phyloP scores from a whole-genome alignment of 2,329 filamentous ascomycete genomes.

The Zymoseptoria crescenta region DNA sequence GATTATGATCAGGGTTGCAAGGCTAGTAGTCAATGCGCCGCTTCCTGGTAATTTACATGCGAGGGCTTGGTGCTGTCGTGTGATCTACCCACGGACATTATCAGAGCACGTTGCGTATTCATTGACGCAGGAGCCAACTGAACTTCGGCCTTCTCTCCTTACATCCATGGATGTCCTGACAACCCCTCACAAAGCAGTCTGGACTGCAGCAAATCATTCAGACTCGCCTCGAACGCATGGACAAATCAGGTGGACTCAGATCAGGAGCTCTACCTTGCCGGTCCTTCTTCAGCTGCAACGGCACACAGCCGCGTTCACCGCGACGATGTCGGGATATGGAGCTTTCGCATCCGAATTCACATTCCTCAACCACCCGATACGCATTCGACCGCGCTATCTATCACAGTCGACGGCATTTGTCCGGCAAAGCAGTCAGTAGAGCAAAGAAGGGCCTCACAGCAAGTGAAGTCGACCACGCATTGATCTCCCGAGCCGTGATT shows the following conservation, averaged over 20 bases:
- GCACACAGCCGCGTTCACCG: background rate
- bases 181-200: background rate
- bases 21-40: too few species aligned
- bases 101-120: too few species aligned
- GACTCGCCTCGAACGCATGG: background rate
- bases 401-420: background rate
- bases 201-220: background rate
- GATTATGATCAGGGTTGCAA: too few species aligned
- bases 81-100: too few species aligned
- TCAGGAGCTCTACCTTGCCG: background rate
- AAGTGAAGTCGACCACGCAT: conserved; percentile 11
- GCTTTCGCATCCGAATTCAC: background rate
- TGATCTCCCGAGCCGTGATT: conserved; percentile 1
- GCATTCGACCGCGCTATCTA: background rate
- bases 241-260: too few species aligned
- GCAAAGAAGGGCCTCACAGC: background rate
- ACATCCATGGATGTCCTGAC: too few species aligned
- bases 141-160: too few species aligned
- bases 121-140: too few species aligned
- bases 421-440: background rate
- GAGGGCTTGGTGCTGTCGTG: too few species aligned
- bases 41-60: too few species aligned
- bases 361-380: background rate
- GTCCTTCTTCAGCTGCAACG: background rate
- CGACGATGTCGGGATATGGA: background rate